Evolutionary conservation across 352 stramenopile species (phyloP), one percentile per base, ranked within the genome.

Genomic region (Thalassiosira exigua): DNA sequence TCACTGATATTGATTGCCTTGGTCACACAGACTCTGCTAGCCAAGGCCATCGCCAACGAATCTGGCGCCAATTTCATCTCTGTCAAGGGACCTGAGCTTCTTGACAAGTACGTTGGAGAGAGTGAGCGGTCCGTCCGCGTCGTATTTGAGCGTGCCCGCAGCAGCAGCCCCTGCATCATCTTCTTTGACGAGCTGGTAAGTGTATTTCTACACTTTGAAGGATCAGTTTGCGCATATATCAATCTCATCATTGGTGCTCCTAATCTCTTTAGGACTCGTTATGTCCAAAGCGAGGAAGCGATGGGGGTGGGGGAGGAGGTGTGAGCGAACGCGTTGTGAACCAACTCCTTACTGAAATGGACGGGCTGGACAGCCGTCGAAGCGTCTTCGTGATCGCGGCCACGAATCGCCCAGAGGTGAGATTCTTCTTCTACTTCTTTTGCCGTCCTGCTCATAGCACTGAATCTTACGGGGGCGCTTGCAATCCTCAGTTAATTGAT

Each of bases 181-280:
- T 99, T 99, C 87, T 99, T 99, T 64, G 98, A 99, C 69, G 98
- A 99, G 85, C 90, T 99, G 22, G n/a, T n/a, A n/a, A n/a, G n/a
- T n/a, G n/a, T n/a, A n/a, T n/a, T n/a, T n/a, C n/a, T n/a, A n/a
- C n/a, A n/a, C n/a, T n/a, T n/a, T n/a, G n/a, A n/a, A n/a, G n/a
- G n/a, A n/a, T n/a, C n/a, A n/a, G n/a, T n/a, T n/a, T n/a, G n/a
- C n/a, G n/a, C n/a, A n/a, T n/a, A n/a, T n/a, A n/a, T n/a, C n/a
- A n/a, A n/a, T n/a, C n/a, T n/a, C n/a, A n/a, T n/a, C n/a, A n/a
- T n/a, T n/a, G n/a, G n/a, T n/a, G n/a, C n/a, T n/a, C n/a, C n/a
- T n/a, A n/a, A n/a, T n/a, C n/a, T n/a, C n/a, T n/a, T n/a, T n/a
- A n/a, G n/a, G 98, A 99, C 84, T 96, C 96, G 30, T 82, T 99